Base-by-base conservation (phyloP, 805 yeast genomes). In the Zygoascus bituminiphila region DNA sequence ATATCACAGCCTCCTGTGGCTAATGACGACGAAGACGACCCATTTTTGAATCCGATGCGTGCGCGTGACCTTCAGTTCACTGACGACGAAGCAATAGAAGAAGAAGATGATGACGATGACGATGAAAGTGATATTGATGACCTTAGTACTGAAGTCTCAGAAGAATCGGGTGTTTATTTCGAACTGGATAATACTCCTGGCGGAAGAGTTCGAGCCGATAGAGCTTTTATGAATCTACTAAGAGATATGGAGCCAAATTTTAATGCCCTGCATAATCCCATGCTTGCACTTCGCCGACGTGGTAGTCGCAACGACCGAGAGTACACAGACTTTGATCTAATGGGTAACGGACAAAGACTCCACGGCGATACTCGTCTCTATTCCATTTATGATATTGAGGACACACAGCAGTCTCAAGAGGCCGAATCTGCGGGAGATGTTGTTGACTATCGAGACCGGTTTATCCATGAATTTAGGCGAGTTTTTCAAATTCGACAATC, bases 21-120 rank as follows among this genome's bases (percentile, higher is more conserved):
- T 57, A 55, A 15, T 33, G 50, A 44, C 7, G 57, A 49, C 14
- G 54, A 53, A 8, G 54, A 35, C 12, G 49, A 44, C 36, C 55
- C 43, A 42, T 36, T 45, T 17, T 31, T 47, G 15, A 47, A 46
- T 39, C 45, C 48, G 10, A 20, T 45, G 2, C 39, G 51, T 8
- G 47, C 44, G 5, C 31, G 42, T 14, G 49, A 36, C 17, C 20
- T 19, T 15, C 39, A 42, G 25, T 15, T 26, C 6, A 25, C 42
- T 22, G 44, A 36, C 12, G 58, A 56, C n/a, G 63, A 58, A n/a
- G 56, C 37, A 2, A 29, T 39, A 10, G 45, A 36, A 6, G 48
- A 22, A 24, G 51, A 15, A 10, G 58, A 47, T 17, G 62, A 56
- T 25, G 59, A 55, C 25, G 60, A 49, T 7, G 64, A 56, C 22